phyloP scores from a whole-genome alignment of 495 filamentous ascomycete genomes.

The Hyaloscypha finlandica region DNA sequence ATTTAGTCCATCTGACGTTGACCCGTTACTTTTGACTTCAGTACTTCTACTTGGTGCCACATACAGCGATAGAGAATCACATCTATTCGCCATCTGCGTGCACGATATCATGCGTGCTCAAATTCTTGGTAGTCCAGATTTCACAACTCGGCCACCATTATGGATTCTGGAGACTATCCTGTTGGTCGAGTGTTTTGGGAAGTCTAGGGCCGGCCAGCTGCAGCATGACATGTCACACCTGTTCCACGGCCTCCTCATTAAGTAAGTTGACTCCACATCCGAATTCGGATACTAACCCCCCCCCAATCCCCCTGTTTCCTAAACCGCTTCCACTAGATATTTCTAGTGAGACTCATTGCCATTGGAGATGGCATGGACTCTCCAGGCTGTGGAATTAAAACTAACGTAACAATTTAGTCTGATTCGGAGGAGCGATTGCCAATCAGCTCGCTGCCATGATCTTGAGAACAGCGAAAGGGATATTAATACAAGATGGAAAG shows the following conservation, averaged over 20 bases:
- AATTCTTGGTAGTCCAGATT: slow-evolving; percentile 45
- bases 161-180: slow-evolving; percentile 59
- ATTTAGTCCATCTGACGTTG: slow-evolving; percentile 48
- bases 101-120: slow-evolving; percentile 49
- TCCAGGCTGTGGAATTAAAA: not conserved
- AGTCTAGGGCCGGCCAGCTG: slow-evolving; percentile 54
- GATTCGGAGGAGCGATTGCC: slow-evolving; percentile 56
- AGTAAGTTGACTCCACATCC: slow-evolving; percentile 30
- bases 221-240: slow-evolving; percentile 58
- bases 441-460: slow-evolving; percentile 39
- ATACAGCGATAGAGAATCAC: slow-evolving; percentile 54
- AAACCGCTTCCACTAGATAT: not conserved
- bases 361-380: not conserved
- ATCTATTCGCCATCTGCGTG: slow-evolving; percentile 54
- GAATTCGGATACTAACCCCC: too few species aligned
- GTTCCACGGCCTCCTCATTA: slow-evolving; percentile 60
- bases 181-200: slow-evolving; percentile 61
- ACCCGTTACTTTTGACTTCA: slow-evolving; percentile 50
- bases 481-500: slow-evolving; percentile 45
- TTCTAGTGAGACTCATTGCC: not conserved
- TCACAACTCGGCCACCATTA: slow-evolving; percentile 49
- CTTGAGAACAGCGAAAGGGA: slow-evolving; percentile 31
- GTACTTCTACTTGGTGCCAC: slow-evolving; percentile 57
- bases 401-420: slow-evolving; percentile 31
- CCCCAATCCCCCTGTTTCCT: not conserved